Evolutionary conservation across 495 filamentous ascomycete genomes (phyloP).

Genomic region (Hypoxylon lienhwacheense): DNA sequence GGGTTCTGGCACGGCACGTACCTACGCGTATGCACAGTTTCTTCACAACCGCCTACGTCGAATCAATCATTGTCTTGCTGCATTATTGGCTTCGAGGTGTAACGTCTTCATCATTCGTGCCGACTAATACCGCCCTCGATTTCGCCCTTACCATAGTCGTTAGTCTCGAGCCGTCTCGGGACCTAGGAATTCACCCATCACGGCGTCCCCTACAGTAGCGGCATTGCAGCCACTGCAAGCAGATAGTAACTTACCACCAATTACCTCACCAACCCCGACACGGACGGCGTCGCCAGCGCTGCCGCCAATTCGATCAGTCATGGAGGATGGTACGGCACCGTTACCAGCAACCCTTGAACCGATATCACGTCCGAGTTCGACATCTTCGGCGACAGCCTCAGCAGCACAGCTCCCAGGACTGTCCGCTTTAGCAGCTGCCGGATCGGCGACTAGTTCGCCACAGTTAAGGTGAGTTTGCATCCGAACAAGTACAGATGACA

Average conservation of each 20-base stretch:
- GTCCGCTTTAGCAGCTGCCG: constrained; percentile 64
- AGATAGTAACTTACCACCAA: constrained; percentile 28
- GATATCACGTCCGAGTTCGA: constrained; percentile 53
- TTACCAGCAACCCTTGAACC: constrained; percentile 47
- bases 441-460: constrained; percentile 59
- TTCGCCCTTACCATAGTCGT: constrained; percentile 7
- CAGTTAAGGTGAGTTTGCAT: constrained; percentile 62
- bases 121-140: constrained; percentile 15
- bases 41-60: constrained; percentile 5
- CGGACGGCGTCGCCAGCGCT: constrained; percentile 31
- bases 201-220: constrained; percentile 31
- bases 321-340: constrained; percentile 46
- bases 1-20: constrained; percentile 8
- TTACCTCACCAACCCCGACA: constrained; percentile 26
- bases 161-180: constrained; percentile 33
- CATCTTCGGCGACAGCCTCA: constrained; percentile 49
- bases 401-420: constrained; percentile 59
- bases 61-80: constrained; percentile 1
- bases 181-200: constrained; percentile 26
- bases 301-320: constrained; percentile 34
- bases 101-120: neutral
- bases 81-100: constrained; percentile 13
- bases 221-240: constrained; percentile 18
- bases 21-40: neutral
- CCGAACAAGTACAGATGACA: constrained; percentile 5